Conservation (phyloP, 2,329 filamentous ascomycete species). For the Anisogramma anomala region DNA sequence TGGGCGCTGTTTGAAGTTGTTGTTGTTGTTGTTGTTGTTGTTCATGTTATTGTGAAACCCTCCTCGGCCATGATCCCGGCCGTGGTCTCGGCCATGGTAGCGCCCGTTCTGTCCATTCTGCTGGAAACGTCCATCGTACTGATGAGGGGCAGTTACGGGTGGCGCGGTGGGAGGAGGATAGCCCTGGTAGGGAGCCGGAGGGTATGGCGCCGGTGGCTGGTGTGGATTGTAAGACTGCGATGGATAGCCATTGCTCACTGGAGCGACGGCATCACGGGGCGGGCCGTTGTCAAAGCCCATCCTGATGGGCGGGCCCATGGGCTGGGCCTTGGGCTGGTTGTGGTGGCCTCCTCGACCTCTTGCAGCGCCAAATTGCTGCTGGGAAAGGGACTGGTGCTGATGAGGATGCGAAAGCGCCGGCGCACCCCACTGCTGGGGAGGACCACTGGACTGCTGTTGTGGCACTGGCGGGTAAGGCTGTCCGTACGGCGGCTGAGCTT, state of each 20-base stretch:
- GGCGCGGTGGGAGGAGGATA: slow-evolving; percentile 27
- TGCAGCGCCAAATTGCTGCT: slow-evolving; percentile 30
- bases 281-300: slow-evolving; percentile 38
- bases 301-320: slow-evolving; percentile 43
- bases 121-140: slow-evolving; percentile 24
- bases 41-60: too few relatives aligned
- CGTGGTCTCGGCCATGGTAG: slow-evolving; percentile 26
- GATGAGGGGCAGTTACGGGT: slow-evolving; percentile 18
- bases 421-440: slow-evolving; percentile 32
- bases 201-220: slow-evolving; percentile 17
- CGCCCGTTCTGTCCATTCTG: slow-evolving; percentile 26
- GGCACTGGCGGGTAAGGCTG: slow-evolving; percentile 23
- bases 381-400: slow-evolving; percentile 21
- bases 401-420: slow-evolving; percentile 22
- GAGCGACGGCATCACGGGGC: slow-evolving; percentile 31
- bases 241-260: slow-evolving; percentile 33
- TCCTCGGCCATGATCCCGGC: slow-evolving; percentile 28
- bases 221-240: slow-evolving; percentile 23
- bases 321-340: slow-evolving; percentile 24
- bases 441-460: slow-evolving; percentile 23
- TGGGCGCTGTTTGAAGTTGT: slow-evolving; percentile 22
- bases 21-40: slow-evolving; percentile 17
- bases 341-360: slow-evolving; percentile 31
- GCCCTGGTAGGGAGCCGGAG: slow-evolving; percentile 25
- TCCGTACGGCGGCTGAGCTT: slow-evolving; percentile 22